Evolutionary conservation across 176 grass and related monocot species (phyloP).

Genomic region (Areca catechu): DNA sequence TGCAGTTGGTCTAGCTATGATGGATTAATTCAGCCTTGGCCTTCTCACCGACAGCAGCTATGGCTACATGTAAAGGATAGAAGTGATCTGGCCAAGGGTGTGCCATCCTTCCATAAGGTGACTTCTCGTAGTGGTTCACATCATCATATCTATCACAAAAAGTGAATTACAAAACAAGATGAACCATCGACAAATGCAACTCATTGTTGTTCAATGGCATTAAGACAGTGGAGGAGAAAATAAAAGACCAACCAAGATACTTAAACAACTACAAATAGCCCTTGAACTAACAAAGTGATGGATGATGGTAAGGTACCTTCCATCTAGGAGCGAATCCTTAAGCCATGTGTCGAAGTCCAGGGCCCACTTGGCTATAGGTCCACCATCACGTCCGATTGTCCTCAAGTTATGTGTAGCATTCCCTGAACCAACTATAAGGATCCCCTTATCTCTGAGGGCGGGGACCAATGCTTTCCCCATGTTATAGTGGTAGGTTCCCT

Average conservation of each 20-base stretch:
- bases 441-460: slow-evolving; percentile 44
- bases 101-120: slow-evolving; percentile 49
- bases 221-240: too few relatives aligned
- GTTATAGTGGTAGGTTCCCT: slow-evolving; percentile 69
- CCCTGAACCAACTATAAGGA: slow-evolving; percentile 78
- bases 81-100: slow-evolving; percentile 86
- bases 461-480: slow-evolving; percentile 58
- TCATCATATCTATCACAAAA: slow-evolving; percentile 47
- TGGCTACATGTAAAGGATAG: slow-evolving; percentile 78
- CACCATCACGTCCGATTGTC: slow-evolving; percentile 11
- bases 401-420: slow-evolving; percentile 78
- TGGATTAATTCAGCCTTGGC: slow-evolving; percentile 65
- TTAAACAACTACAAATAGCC: too few relatives aligned
- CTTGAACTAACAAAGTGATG: neutral
- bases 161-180: too few relatives aligned
- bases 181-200: too few relatives aligned
- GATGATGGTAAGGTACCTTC: slow-evolving; percentile 28
- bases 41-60: slow-evolving; percentile 57
- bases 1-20: slow-evolving; percentile 46
- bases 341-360: slow-evolving; percentile 72
- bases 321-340: slow-evolving; percentile 48
- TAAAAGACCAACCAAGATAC: too few relatives aligned
- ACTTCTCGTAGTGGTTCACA: slow-evolving; percentile 45
- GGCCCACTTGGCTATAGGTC: slow-evolving; percentile 43
- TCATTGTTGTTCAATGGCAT: too few relatives aligned